phyloP scores from a whole-genome alignment of 1,139 yeast species.

The Nematodospora anomalae region DNA sequence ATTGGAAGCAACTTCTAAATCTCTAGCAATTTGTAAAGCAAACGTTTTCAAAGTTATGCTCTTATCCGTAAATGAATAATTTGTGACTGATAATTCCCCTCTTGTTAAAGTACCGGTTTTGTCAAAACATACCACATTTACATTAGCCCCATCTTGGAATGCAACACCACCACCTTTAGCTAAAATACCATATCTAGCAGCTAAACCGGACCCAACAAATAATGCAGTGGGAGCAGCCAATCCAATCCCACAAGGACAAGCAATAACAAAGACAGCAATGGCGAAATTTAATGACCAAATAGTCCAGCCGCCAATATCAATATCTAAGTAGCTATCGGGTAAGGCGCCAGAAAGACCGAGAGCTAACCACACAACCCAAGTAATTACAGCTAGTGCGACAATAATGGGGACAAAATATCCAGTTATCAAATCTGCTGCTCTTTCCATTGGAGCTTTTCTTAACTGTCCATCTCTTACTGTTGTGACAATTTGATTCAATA shows the following conservation, averaged over 20 bases:
- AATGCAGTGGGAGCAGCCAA: conserved; percentile 51
- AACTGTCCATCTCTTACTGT: conserved; percentile 76
- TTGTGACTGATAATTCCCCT: conserved; percentile 59
- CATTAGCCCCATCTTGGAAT: conserved; percentile 70
- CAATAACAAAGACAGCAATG: conserved; percentile 70
- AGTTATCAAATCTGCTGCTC: conserved; percentile 68
- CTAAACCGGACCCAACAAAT: conserved; percentile 48
- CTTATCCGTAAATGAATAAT: conserved; percentile 31
- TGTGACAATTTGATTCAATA: conserved; percentile 67
- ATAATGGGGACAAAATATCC: conserved; percentile 74
- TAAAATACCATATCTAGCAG: conserved; percentile 62
- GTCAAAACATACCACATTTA: conserved; percentile 70
- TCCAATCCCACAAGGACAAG: conserved; percentile 52
- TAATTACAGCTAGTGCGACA: conserved; percentile 55
- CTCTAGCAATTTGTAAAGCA: conserved; percentile 53
- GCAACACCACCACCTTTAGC: conserved; percentile 84
- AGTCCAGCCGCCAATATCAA: conserved; percentile 72
- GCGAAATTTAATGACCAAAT: conserved; percentile 79
- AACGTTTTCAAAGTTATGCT: conserved; percentile 23
- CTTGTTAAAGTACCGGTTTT: conserved; percentile 80
- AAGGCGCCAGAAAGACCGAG: conserved; percentile 56
- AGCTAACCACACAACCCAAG: conserved; percentile 69
- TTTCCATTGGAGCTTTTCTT: conserved; percentile 72
- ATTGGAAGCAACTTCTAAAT: conserved; percentile 62
- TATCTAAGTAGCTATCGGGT: conserved; percentile 57